A percentile compares a stretch with the other conserved stretches of the same genome.
These are phyloP conservation scores for Spergularia marina DNA, from an alignment of 148 eudicot genomes.

Conservation along the genomic window DNA sequence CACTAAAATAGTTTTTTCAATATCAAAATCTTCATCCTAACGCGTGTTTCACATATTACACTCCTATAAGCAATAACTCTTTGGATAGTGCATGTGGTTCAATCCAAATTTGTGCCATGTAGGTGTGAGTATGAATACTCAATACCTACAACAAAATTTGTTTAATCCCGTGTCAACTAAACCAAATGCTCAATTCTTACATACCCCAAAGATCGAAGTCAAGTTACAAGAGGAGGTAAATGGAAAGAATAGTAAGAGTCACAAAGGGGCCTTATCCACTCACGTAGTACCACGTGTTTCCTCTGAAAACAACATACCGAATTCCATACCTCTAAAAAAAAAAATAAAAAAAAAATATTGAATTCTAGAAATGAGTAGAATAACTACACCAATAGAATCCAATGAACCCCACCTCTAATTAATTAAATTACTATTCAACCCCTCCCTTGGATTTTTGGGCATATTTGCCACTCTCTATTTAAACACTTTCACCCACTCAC, in stretches of 20 bases:
- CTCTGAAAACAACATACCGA: conserved; percentile 19
- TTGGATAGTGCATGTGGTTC: too few relatives aligned
- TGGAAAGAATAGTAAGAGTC: not conserved
- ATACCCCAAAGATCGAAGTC: not conserved
- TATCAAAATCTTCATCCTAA: too few relatives aligned
- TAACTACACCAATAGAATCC: conserved; percentile 31
- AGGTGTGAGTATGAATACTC: too few relatives aligned
- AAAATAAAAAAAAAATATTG: not conserved
- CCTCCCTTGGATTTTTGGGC: not conserved
- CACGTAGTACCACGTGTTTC: conserved; percentile 35
- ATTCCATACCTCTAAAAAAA: not conserved
- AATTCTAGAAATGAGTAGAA: not conserved
- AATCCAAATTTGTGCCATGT: too few relatives aligned
- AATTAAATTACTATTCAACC: not conserved
- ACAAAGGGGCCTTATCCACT: conserved; percentile 23
- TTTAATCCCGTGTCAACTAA: too few relatives aligned
- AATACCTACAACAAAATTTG: too few relatives aligned
- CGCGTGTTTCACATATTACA: too few relatives aligned
- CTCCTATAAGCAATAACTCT: too few relatives aligned
- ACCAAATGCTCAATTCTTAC: too few relatives aligned
- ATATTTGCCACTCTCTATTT: not conserved
- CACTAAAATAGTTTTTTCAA: too few relatives aligned
- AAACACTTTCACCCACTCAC: not conserved
- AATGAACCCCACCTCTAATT: conserved; percentile 22
- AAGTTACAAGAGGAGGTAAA: not conserved